phyloP scores from a whole-genome alignment of 2,329 filamentous ascomycete genomes.

The Phialemoniopsis sp. region DNA sequence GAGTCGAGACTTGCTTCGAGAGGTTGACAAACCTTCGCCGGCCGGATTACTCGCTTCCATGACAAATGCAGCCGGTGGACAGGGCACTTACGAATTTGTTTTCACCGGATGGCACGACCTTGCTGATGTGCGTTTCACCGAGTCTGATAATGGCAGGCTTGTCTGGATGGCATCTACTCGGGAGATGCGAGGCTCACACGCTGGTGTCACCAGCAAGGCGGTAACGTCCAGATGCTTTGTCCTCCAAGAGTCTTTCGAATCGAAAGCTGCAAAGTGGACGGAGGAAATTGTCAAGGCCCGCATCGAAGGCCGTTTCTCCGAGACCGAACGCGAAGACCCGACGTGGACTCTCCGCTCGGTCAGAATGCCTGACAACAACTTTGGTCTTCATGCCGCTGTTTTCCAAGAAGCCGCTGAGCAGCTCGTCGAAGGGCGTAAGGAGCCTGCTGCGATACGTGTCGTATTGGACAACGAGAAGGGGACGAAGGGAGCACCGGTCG shows the following conservation, averaged over 20 bases:
- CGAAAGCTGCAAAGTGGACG: constrained; percentile 68
- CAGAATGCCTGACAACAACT: constrained; percentile 55
- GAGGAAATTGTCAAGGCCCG: constrained; percentile 86
- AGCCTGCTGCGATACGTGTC: constrained; percentile 66
- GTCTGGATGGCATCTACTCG: constrained; percentile 65
- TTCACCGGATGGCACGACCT: constrained; percentile 72
- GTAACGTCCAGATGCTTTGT: constrained; percentile 65
- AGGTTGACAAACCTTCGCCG: constrained; percentile 76
- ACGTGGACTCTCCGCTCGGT: constrained; percentile 76
- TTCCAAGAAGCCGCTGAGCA: constrained; percentile 66
- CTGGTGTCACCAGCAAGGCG: constrained; percentile 41
- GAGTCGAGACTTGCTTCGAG: constrained; percentile 74
- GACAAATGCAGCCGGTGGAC: constrained; percentile 58
- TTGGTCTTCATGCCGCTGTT: constrained; percentile 61
- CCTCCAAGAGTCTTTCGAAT: constrained; percentile 72
- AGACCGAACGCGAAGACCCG: constrained; percentile 75
- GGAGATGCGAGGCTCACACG: constrained; percentile 53
- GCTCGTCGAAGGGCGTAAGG: constrained; percentile 58
- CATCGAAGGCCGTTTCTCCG: constrained; percentile 79
- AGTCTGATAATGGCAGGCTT: constrained; percentile 59
- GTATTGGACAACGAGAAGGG: constrained; percentile 68
- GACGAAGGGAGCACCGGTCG: constrained; percentile 61
- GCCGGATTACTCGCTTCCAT: constrained; percentile 59
- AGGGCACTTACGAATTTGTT: constrained; percentile 63
- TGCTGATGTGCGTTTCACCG: constrained; percentile 67